These are phyloP conservation scores for Nigrograna mackinnonii DNA, from an alignment of 2,329 filamentous ascomycete genomes.

Conservation along the genomic window DNA sequence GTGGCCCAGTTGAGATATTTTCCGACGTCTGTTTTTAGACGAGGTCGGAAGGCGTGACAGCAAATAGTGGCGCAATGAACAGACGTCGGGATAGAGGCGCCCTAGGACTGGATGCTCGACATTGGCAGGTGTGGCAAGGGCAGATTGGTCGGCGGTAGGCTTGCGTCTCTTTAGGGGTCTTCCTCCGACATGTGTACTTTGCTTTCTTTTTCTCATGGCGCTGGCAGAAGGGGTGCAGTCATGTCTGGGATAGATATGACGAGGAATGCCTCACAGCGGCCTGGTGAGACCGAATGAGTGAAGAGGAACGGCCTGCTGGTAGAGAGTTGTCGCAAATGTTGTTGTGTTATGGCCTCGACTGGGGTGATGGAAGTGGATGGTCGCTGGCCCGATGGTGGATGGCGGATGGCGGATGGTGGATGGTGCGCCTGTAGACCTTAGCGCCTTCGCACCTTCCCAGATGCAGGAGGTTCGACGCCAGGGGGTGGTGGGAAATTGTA, in stretches of 20 bases:
- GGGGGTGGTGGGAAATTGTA: constrained; percentile 15
- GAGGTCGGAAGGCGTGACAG: constrained; percentile 66
- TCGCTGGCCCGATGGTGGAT: no score
- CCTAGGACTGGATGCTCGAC: constrained; percentile 66
- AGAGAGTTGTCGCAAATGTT: constrained; percentile 12
- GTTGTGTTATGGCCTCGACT: constrained; percentile 18
- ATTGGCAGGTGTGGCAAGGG: constrained; percentile 23
- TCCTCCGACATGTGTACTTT: constrained; percentile 17
- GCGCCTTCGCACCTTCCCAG: constrained; percentile 12
- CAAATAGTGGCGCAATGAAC: constrained; percentile 72
- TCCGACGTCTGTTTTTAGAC: constrained; percentile 60
- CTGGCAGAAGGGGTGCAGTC: no score
- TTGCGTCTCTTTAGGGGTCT: constrained; percentile 27
- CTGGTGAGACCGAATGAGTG: constrained; percentile 2
- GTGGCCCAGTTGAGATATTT: constrained; percentile 43
- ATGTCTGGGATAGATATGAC: constrained; percentile 14
- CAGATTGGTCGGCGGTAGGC: constrained; percentile 31
- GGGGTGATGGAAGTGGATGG: no score
- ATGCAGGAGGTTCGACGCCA: constrained; percentile 9
- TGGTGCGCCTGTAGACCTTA: no score
- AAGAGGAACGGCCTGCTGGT: background rate
- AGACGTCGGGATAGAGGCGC: constrained; percentile 68
- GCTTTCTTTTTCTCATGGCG: constrained; percentile 38
- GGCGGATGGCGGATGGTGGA: no score
- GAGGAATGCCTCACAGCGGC: constrained; percentile 6